Conservation (phyloP, 1,284 basidiomycete genomes). For the Tilletia walkeri region DNA sequence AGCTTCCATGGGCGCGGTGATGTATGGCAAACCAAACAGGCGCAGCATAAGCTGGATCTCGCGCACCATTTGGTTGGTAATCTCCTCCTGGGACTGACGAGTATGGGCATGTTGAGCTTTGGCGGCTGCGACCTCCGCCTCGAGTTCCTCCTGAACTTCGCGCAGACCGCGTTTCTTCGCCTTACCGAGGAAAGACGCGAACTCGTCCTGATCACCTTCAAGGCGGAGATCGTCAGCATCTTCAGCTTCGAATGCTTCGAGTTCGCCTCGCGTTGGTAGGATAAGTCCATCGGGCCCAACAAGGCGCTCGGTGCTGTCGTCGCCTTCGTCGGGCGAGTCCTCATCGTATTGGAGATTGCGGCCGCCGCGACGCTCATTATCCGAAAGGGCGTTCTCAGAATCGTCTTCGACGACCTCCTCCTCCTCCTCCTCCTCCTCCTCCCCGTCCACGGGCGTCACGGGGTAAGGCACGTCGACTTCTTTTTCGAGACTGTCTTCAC, state of each 20-base stretch:
- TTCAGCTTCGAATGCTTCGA: conserved; percentile 65
- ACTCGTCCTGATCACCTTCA: conserved; percentile 65
- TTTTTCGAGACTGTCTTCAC: too few species aligned
- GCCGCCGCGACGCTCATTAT: background rate
- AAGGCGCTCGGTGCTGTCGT: conserved; percentile 32
- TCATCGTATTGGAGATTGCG: conserved; percentile 62
- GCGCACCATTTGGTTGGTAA: conserved; percentile 87
- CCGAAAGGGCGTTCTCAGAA: background rate
- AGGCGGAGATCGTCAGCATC: conserved; percentile 58
- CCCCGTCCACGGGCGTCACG: too few species aligned
- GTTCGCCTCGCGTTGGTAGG: conserved; percentile 75
- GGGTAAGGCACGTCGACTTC: too few species aligned
- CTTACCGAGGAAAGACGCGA: conserved; percentile 83
- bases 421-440: too few species aligned
- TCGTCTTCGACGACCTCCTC: background rate
- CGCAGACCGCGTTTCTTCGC: conserved; percentile 63
- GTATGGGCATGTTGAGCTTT: conserved; percentile 81
- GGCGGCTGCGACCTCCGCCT: conserved; percentile 80
- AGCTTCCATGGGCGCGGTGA: conserved; percentile 96
- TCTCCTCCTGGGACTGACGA: conserved; percentile 88
- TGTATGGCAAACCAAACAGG: conserved; percentile 94
- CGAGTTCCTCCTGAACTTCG: conserved; percentile 78
- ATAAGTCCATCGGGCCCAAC: conserved; percentile 61
- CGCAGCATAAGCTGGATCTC: conserved; percentile 85
- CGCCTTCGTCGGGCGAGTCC: conserved; percentile 54